Base-by-base conservation (phyloP, 164 flowering plant genomes). In the Stephania cephalantha region DNA sequence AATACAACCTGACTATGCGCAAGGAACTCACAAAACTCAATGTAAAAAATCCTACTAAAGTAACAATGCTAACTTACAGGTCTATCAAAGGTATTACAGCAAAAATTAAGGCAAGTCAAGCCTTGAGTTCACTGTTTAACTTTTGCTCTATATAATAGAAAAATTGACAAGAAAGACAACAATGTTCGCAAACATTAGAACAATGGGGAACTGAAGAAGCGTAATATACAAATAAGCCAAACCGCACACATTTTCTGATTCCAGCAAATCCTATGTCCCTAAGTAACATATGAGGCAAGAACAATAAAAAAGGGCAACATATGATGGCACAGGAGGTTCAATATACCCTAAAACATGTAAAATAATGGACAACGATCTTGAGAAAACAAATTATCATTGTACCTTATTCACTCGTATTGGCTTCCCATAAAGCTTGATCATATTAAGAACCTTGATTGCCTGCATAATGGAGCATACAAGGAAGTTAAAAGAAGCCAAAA, bases 371-470 rank as follows among this genome's bases (percentile, higher is more conserved):
- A 17, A 17, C 20, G 12, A 58, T 29, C 2, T 22, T 6, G 20
- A 29, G 65, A 35, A 65, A 25, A 77, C 42, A 69, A n/a, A 68
- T 70, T 61, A 18, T 13, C 30, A 31, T 6, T 55, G 31, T 78
- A 93, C 99, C 98, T 96, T 94, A 82, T 96, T 96, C 73, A 96
- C 99, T 72, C 97, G 91, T 61, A 94, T 96, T 18, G 99, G 92
- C 84, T 96, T 94, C 84, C 99, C 98, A 82, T 88, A 89, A 46
- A 96, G 92, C 81, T 96, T 96, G 75, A 94, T 94, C 99, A 96
- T 96, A 80, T 96, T 96, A 75, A 94, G 82, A 71, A 90, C 94
- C 88, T 96, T 96, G 74, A 96, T 96, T 46, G 99, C 99, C 99
- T 96, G 86, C 84, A 85, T 72, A 31, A 46, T 12, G 46, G 9